A percentile compares a stretch with the other conserved stretches of the same genome.
phyloP scores from a whole-genome alignment of 2,329 filamentous ascomycete genomes.

The Neonectria ditissima region DNA sequence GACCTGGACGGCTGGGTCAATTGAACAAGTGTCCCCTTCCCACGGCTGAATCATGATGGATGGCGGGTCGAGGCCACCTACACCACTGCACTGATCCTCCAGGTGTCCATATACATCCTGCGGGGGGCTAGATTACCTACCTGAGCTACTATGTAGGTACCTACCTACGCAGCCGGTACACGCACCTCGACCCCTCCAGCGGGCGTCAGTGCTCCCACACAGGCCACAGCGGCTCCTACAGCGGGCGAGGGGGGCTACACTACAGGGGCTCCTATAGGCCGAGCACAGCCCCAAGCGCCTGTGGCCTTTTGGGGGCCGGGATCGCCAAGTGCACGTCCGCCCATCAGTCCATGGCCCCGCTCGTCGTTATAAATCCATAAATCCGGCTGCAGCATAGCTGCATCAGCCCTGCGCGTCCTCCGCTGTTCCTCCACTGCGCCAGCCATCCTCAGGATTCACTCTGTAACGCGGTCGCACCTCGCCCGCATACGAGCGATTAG shows the following conservation, averaged over 20 bases:
- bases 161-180: too few species aligned
- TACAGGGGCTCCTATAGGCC: constrained; percentile 30
- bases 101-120: not conserved
- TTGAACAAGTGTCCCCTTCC: constrained; percentile 60
- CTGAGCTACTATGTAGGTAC: not conserved
- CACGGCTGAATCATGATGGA: constrained; percentile 34
- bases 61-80: constrained; percentile 20
- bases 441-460: not conserved
- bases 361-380: constrained; percentile 26
- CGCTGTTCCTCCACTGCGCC: not conserved
- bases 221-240: not conserved
- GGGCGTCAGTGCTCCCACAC: not conserved
- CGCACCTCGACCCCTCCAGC: constrained; percentile 3
- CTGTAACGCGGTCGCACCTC: not conserved
- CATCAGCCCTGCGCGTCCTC: constrained; percentile 5
- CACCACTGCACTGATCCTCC: not conserved
- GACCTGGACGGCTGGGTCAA: constrained; percentile 47
- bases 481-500: not conserved
- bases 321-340: constrained; percentile 17
- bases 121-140: too few species aligned
- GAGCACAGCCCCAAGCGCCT: constrained; percentile 30
- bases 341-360: constrained; percentile 6
- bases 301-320: constrained; percentile 28
- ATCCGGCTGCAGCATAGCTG: constrained; percentile 12
- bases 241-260: not conserved